A percentile compares a stretch with the other conserved stretches of the same genome.
Evolutionary conservation across 805 yeast species (phyloP).

Genomic region (Pichia cabralensis): DNA sequence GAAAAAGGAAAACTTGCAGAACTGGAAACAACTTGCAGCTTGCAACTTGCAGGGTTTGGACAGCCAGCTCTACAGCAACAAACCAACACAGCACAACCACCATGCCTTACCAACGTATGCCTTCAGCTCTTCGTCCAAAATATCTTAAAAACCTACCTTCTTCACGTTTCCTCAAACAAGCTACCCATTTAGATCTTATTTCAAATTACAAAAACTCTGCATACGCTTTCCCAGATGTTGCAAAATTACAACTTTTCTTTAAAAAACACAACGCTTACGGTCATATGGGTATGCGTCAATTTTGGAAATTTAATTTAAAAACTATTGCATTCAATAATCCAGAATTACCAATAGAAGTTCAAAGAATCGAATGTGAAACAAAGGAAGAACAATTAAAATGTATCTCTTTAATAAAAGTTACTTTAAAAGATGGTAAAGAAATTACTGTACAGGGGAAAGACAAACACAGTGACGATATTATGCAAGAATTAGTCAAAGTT

Average conservation of each 20-base stretch:
- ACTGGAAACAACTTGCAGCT: no score
- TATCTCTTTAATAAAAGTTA: constrained; percentile 37
- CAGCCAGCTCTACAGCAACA: no score
- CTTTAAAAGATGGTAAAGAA: constrained; percentile 29
- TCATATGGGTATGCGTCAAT: constrained; percentile 59
- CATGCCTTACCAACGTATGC: constrained; percentile 16
- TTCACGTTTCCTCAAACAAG: constrained; percentile 36
- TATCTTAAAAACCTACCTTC: constrained; percentile 28
- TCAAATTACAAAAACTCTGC: constrained; percentile 39
- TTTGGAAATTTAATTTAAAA: constrained; percentile 69
- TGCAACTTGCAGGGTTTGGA: no score
- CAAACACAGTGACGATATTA: constrained; percentile 40
- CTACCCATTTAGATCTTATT: constrained; percentile 38
- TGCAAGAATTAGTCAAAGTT: constrained; percentile 40
- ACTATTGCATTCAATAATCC: constrained; percentile 79
- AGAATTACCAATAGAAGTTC: constrained; percentile 48
- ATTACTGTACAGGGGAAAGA: constrained; percentile 43
- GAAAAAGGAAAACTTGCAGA: no score
- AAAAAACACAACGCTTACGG: constrained; percentile 37
- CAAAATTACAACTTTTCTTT: constrained; percentile 42
- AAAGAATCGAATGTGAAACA: constrained; percentile 36
- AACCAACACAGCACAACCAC: no score
- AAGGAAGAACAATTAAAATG: constrained; percentile 33
- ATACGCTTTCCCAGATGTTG: constrained; percentile 25
- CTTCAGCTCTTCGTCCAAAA: constrained; percentile 17